Conservation (phyloP, 805 yeast genomes). For the Kuraishia ogatae region DNA sequence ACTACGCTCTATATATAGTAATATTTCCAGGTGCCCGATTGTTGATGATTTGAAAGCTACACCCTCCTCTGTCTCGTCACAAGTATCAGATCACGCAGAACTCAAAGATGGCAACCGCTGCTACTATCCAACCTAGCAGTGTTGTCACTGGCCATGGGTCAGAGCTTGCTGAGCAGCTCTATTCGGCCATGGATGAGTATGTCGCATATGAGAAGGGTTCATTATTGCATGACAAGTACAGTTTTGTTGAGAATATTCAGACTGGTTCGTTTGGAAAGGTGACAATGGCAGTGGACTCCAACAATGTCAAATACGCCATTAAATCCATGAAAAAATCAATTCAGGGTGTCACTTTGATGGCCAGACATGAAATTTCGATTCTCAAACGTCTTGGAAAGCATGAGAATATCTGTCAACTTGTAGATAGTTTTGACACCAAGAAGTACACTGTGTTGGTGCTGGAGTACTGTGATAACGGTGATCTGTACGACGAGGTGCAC, state of each 20-base stretch:
- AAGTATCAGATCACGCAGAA: not conserved
- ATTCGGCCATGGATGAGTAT: constrained; percentile 27
- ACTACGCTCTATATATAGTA: too few species aligned
- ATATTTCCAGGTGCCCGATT: too few species aligned
- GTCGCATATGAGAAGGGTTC: constrained; percentile 33
- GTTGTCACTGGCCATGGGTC: not conserved
- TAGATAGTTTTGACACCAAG: constrained; percentile 48
- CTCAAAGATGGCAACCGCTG: constrained; percentile 5
- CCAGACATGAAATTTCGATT: constrained; percentile 43
- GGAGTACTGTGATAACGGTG: constrained; percentile 63
- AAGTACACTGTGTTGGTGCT: constrained; percentile 46
- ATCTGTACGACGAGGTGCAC: constrained; percentile 49
- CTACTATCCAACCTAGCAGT: constrained; percentile 4
- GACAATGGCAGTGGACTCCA: constrained; percentile 37
- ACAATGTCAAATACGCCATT: constrained; percentile 35
- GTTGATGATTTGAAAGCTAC: not conserved
- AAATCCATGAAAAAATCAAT: constrained; percentile 41
- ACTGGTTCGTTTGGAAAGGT: constrained; percentile 59
- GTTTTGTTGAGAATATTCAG: constrained; percentile 35
- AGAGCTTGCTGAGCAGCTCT: not conserved
- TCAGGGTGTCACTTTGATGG: constrained; percentile 34
- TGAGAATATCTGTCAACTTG: constrained; percentile 47
- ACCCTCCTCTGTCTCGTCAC: not conserved
- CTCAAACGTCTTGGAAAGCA: constrained; percentile 34
- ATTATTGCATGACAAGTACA: constrained; percentile 26